These are phyloP conservation scores for Yarrowia alimentaria DNA, from an alignment of 805 yeast species.

Conservation along the genomic window DNA sequence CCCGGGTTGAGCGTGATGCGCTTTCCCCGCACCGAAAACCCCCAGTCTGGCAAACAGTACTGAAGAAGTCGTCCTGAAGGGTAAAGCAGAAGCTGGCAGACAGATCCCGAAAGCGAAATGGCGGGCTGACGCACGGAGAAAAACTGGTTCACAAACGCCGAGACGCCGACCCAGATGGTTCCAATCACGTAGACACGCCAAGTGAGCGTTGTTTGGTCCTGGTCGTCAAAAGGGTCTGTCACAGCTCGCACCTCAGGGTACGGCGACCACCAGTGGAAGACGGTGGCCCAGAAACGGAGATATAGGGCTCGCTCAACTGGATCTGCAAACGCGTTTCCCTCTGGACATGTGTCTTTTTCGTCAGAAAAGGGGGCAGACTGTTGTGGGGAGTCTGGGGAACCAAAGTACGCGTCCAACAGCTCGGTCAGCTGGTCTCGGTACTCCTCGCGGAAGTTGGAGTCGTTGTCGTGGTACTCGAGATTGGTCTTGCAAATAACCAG, in stretches of 20 bases:
- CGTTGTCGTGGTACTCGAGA: constrained; percentile 46
- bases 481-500: constrained; percentile 44
- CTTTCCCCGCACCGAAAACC: constrained; percentile 38
- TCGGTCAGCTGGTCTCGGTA: constrained; percentile 35
- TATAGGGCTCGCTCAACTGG: constrained; percentile 8
- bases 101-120: constrained; percentile 49
- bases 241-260: constrained; percentile 68
- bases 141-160: constrained; percentile 38
- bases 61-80: constrained; percentile 49
- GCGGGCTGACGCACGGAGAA: constrained; percentile 55
- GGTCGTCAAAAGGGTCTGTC: constrained; percentile 51
- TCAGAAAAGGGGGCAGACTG: constrained; percentile 10
- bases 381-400: constrained; percentile 8
- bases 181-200: constrained; percentile 45
- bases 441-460: constrained; percentile 47
- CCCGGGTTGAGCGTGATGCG: constrained; percentile 53
- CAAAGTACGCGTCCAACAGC: constrained; percentile 14
- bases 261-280: constrained; percentile 47
- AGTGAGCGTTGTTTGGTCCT: constrained; percentile 48
- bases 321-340: no score
- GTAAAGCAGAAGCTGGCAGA: constrained; percentile 56
- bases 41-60: constrained; percentile 34
- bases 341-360: constrained; percentile 2
- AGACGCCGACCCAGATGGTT: constrained; percentile 36
- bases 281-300: constrained; percentile 17